Base-by-base conservation (phyloP, 139 green algal genomes). In the Chlamydomonas sp. region DNA sequence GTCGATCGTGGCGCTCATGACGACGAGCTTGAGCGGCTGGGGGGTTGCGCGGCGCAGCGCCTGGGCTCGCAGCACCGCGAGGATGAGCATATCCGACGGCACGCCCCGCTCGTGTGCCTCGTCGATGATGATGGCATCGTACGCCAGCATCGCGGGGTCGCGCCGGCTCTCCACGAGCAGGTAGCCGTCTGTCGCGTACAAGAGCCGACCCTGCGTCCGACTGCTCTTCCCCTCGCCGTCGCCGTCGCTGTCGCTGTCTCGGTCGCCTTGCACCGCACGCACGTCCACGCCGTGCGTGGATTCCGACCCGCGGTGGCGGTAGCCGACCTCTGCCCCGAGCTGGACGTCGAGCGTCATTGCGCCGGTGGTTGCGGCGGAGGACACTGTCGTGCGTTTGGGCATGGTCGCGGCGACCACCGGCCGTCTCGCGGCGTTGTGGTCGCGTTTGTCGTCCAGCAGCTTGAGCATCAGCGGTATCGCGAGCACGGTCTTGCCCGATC, bases 91-190 rank as follows among this genome's bases (percentile, higher is more conserved):
- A 35, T 69, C 61, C 33, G 61, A 50, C 24, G 30, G 35, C 1
- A 70, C 20, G 28, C 66, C 49, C 16, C 72, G 67, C 39, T 78
- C 72, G 35, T 78, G 72, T 31, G 65, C 72, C 47, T 78, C 72
- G 49, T 78, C 72, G 4, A 78, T 58, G 50, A 78, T 58, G 3
- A 78, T 36, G 30, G 33, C 48, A 16, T 33, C 36, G 34, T 49
- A 73, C 35, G 39, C 2, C 2, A 13, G 28, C 4, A 78, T 50
- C 35, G 28, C 1, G 5, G 33, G 35, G 47, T 73, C 72, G 1
- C n/a, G 30, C 1, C 30, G 3, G 1, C 50, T 26, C 47, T 69
- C 8, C 26, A 48, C 49, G 1, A 78, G 58, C 28, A 76, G 29
- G 10, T 39, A 20, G 37, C 70, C 72, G 34, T 78, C 72, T 47